phyloP scores from a whole-genome alignment of 805 yeast species.

The Candida ovalis region DNA sequence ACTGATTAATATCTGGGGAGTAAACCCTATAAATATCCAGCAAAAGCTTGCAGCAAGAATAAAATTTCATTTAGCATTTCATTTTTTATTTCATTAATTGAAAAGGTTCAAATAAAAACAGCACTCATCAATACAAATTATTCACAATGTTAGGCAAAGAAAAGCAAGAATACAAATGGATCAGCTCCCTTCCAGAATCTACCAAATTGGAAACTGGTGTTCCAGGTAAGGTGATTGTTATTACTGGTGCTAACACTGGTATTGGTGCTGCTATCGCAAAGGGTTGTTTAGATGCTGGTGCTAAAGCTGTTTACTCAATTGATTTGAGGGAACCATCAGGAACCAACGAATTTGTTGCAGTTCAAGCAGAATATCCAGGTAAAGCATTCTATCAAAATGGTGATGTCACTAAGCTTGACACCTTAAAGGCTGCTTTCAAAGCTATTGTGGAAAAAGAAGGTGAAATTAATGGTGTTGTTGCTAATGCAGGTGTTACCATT shows the following conservation, averaged over 20 bases:
- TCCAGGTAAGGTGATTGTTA: conserved; percentile 10
- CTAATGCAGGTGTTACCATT: conserved; percentile 13
- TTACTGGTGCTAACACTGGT: conserved; percentile 14
- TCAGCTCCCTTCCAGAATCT: conserved; percentile 5
- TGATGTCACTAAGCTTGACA: conserved; percentile 11
- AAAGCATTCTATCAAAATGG: conserved; percentile 7
- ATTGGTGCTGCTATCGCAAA: conserved; percentile 14
- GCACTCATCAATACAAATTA: neutral
- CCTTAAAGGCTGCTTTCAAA: conserved; percentile 7
- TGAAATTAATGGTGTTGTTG: conserved; percentile 11
- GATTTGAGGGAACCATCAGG: conserved; percentile 11
- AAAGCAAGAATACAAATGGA: conserved; percentile 6
- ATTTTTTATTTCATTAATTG: conserved; percentile 3
- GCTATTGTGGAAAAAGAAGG: conserved; percentile 3
- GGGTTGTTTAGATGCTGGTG: conserved; percentile 11
- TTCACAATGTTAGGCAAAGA: conserved; percentile 9
- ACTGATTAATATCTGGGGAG: neutral
- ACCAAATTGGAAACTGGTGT: conserved; percentile 9
- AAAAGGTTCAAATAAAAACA: neutral
- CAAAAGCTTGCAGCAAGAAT: neutral
- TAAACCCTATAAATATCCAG: conserved; percentile 24
- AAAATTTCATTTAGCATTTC: neutral
- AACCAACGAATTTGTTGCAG: conserved; percentile 8
- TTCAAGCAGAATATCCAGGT: conserved; percentile 9
- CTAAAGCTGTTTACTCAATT: conserved; percentile 9